A percentile compares a stretch with the other conserved stretches of the same genome.
Evolutionary conservation across 305 asterid species (phyloP).

Genomic region (Fraxinus floribunda): DNA sequence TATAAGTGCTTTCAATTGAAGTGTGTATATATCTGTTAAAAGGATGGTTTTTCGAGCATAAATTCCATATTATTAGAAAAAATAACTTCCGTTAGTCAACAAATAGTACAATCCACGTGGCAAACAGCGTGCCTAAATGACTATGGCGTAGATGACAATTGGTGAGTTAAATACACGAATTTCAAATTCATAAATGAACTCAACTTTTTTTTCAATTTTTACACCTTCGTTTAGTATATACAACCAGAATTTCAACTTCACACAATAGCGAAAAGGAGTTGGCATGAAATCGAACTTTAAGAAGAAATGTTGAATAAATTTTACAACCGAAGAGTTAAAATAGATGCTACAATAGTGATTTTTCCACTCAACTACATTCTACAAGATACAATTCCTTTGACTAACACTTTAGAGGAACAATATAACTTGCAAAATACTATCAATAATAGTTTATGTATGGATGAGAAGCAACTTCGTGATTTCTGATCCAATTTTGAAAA

Average conservation of each 20-base stretch:
- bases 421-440: no score
- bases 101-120: no score
- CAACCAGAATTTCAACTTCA: not conserved
- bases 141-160: no score
- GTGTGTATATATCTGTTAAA: constrained; percentile 32
- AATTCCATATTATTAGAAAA: constrained; percentile 1
- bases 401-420: not conserved
- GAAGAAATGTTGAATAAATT: not conserved
- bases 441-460: not conserved
- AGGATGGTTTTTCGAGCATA: constrained; percentile 25
- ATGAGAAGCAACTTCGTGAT: not conserved
- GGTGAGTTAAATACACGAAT: no score
- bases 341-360: no score
- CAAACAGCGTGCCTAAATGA: no score
- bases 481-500: no score
- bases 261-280: not conserved
- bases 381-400: not conserved
- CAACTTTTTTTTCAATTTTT: not conserved
- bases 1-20: constrained; percentile 31
- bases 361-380: not conserved
- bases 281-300: not conserved
- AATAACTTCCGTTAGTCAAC: no score
- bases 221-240: not conserved
- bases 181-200: not conserved
- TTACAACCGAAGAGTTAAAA: not conserved